phyloP scores from a whole-genome alignment of 257 asterid species.

The Rubia yunnanensis region DNA sequence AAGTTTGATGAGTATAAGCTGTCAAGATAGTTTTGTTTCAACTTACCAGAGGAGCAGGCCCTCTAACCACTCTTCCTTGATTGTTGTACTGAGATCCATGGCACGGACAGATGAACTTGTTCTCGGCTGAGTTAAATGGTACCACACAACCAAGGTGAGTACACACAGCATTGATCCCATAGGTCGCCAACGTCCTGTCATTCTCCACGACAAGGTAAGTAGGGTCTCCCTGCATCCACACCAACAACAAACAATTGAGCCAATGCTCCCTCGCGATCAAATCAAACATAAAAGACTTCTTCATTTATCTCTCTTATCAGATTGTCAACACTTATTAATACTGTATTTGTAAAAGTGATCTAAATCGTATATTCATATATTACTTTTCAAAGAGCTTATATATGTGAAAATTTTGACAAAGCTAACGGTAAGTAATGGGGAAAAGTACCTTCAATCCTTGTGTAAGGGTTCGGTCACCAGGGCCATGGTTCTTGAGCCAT shows the following conservation, averaged over 20 bases:
- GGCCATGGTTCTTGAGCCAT: conserved; percentile 72
- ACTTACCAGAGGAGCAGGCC: conserved; percentile 95
- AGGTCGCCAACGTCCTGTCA: conserved; percentile 82
- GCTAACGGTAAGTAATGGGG: not conserved
- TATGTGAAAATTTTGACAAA: not conserved
- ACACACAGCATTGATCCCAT: conserved; percentile 86
- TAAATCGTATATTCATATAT: too few species aligned
- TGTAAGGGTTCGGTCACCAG: conserved; percentile 83
- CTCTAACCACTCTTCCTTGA: conserved; percentile 87
- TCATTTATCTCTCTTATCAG: not conserved
- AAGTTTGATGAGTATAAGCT: not conserved
- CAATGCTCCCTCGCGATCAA: not conserved
- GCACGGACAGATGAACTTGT: conserved; percentile 94
- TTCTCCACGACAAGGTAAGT: conserved; percentile 91
- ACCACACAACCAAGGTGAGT: conserved; percentile 98
- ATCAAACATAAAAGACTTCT: not conserved
- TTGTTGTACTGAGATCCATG: conserved; percentile 96
- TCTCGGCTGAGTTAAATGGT: conserved; percentile 86
- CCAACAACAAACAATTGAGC: not conserved
- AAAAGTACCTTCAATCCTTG: conserved; percentile 77
- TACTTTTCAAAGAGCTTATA: too few species aligned
- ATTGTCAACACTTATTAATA: not conserved
- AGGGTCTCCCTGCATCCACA: conserved; percentile 71
- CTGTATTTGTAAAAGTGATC: too few species aligned
- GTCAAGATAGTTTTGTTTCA: conserved; percentile 20